These are phyloP conservation scores for Deinandra increscens DNA, from an alignment of 129 eudicot species.

Conservation along the genomic window DNA sequence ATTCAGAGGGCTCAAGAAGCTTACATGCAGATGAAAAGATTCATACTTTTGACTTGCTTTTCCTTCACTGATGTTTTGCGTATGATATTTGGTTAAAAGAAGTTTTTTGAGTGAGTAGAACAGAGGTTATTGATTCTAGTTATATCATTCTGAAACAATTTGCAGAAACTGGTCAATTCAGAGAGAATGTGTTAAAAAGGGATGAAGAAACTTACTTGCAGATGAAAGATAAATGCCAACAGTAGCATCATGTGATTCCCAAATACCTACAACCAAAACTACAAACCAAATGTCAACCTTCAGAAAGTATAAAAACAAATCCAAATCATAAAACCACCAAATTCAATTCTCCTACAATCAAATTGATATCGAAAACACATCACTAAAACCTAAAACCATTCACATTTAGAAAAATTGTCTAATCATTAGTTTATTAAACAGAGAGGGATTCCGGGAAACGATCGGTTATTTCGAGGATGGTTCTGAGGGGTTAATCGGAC, in stretches of 20 bases:
- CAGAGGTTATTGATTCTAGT: too few species aligned
- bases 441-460: too few species aligned
- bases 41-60: constrained; percentile 23
- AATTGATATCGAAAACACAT: neutral
- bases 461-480: too few species aligned
- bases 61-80: constrained; percentile 22
- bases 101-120: neutral
- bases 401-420: too few species aligned
- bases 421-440: too few species aligned
- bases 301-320: too few species aligned
- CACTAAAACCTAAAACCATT: constrained; percentile 17
- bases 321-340: too few species aligned
- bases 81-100: constrained; percentile 24
- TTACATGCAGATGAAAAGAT: constrained; percentile 36
- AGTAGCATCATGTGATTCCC: constrained; percentile 12
- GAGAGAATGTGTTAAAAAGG: constrained; percentile 6
- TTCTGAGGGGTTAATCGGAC: too few species aligned
- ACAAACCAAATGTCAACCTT: neutral
- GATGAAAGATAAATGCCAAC: constrained; percentile 26
- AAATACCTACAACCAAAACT: constrained; percentile 8
- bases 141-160: too few species aligned
- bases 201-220: constrained; percentile 41
- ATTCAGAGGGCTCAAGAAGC: constrained; percentile 32
- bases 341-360: constrained; percentile 1
- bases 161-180: too few species aligned